phyloP scores from a whole-genome alignment of 176 grass and related monocot species.

The Tillandsia fasciculata region DNA sequence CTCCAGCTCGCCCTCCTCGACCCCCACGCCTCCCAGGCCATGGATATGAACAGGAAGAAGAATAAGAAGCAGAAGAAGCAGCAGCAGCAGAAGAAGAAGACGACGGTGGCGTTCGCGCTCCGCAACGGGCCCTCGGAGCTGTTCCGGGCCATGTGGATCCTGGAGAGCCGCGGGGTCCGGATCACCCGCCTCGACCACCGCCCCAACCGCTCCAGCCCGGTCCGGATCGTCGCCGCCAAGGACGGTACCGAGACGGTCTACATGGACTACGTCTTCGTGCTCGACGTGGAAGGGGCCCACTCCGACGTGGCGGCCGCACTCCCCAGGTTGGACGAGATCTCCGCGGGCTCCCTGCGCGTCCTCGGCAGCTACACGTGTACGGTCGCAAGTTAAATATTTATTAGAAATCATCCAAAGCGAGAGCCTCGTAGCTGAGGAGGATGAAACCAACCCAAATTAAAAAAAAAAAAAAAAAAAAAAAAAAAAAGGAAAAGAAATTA shows the following conservation, averaged over 20 bases:
- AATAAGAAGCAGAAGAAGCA: too few species aligned
- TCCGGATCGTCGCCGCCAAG: conserved; percentile 8
- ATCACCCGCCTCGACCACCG: conserved; percentile 31
- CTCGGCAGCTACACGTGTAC: conserved; percentile 19
- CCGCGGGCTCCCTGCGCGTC: conserved; percentile 6
- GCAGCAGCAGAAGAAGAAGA: background rate
- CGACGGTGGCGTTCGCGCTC: conserved; percentile 27
- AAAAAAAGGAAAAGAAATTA: too few species aligned
- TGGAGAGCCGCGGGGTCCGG: conserved; percentile 25
- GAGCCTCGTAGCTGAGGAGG: too few species aligned
- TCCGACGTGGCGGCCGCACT: conserved; percentile 7
- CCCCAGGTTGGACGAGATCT: conserved; percentile 9
- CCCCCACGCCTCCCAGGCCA: background rate
- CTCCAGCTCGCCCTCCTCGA: conserved; percentile 13
- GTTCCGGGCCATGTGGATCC: conserved; percentile 22
- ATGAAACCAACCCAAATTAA: too few species aligned
- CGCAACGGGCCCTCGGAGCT: conserved; percentile 17
- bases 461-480: too few species aligned
- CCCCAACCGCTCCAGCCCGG: conserved; percentile 22
- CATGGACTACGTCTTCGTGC: conserved; percentile 31
- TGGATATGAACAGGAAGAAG: background rate
- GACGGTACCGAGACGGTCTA: background rate
- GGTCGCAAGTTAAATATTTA: background rate
- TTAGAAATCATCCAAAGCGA: too few species aligned
- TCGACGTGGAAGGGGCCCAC: conserved; percentile 19